Conservation (phyloP, 345 rosid species). For the Sisymbrium irio region DNA sequence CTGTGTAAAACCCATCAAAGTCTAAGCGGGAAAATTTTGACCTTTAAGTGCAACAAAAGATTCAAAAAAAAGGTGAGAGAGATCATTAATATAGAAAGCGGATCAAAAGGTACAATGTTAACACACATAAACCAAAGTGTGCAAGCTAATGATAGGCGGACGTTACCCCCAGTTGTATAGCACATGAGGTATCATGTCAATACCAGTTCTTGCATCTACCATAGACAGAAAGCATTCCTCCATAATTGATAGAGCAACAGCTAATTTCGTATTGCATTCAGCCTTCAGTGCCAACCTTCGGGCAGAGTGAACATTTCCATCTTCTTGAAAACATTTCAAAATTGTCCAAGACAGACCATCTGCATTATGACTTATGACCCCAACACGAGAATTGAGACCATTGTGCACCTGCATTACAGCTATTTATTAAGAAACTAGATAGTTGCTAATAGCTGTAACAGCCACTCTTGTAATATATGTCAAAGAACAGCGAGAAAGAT, state of each 20-base stretch:
- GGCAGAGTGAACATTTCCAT: slow-evolving; percentile 72
- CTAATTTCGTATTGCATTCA: slow-evolving; percentile 90
- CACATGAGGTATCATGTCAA: slow-evolving; percentile 90
- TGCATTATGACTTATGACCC: slow-evolving; percentile 49
- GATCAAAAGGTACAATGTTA: slow-evolving; percentile 1
- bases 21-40: slow-evolving; percentile 80
- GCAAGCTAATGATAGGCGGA: slow-evolving; percentile 16
- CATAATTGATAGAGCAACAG: slow-evolving; percentile 86
- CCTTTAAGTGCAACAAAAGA: slow-evolving; percentile 45
- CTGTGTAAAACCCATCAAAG: slow-evolving; percentile 78
- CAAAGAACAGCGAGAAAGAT: background rate
- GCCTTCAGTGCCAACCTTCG: slow-evolving; percentile 75
- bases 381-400: slow-evolving; percentile 76
- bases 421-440: background rate
- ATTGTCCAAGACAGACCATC: slow-evolving; percentile 76
- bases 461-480: slow-evolving; percentile 1
- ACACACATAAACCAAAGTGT: slow-evolving; percentile 10
- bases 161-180: slow-evolving; percentile 85
- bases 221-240: slow-evolving; percentile 94
- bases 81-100: background rate
- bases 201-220: slow-evolving; percentile 93
- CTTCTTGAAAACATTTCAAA: slow-evolving; percentile 79
- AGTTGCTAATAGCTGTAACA: background rate
- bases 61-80: background rate
- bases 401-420: slow-evolving; percentile 51